phyloP scores from a whole-genome alignment of 192 early-diverging fungal genomes.

The Mortierella claussenii region DNA sequence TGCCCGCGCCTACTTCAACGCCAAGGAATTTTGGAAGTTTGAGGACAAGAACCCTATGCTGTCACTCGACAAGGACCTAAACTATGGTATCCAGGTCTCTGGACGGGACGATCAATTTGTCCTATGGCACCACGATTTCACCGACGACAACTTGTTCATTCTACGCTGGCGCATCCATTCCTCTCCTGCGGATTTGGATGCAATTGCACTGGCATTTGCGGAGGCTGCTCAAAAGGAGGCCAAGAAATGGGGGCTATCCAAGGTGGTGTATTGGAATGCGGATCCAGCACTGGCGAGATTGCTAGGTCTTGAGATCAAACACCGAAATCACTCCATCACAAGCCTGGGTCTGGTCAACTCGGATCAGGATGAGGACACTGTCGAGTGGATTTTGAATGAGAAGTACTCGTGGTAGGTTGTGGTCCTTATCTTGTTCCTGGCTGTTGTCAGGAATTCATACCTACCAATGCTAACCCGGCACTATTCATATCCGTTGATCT shows the following conservation, averaged over 20 bases:
- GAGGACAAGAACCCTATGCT: not conserved
- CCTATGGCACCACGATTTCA: slow-evolving; percentile 47
- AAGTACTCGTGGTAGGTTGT: slow-evolving; percentile 39
- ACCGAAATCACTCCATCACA: slow-evolving; percentile 23
- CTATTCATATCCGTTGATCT: too few relatives aligned
- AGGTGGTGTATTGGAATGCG: slow-evolving; percentile 32
- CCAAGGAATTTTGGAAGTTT: slow-evolving; percentile 2
- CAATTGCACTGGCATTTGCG: slow-evolving; percentile 14
- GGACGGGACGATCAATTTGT: slow-evolving; percentile 22
- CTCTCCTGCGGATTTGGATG: not conserved
- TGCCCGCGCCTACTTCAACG: slow-evolving; percentile 35
- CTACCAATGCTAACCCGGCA: too few relatives aligned
- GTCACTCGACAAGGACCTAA: slow-evolving; percentile 8
- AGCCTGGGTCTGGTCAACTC: slow-evolving; percentile 32
- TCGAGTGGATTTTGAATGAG: slow-evolving; percentile 38
- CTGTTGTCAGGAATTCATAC: too few relatives aligned
- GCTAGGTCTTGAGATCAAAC: slow-evolving; percentile 21
- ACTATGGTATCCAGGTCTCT: slow-evolving; percentile 17
- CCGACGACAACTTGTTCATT: slow-evolving; percentile 41
- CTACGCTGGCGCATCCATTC: slow-evolving; percentile 39
- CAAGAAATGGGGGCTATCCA: slow-evolving; percentile 31
- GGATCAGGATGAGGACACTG: not conserved
- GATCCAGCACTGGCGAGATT: slow-evolving; percentile 14
- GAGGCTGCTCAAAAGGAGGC: slow-evolving; percentile 35
- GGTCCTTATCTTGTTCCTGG: not conserved